Evolutionary conservation across 495 filamentous ascomycete genomes (phyloP).

Genomic region (Aspergillus diversus): DNA sequence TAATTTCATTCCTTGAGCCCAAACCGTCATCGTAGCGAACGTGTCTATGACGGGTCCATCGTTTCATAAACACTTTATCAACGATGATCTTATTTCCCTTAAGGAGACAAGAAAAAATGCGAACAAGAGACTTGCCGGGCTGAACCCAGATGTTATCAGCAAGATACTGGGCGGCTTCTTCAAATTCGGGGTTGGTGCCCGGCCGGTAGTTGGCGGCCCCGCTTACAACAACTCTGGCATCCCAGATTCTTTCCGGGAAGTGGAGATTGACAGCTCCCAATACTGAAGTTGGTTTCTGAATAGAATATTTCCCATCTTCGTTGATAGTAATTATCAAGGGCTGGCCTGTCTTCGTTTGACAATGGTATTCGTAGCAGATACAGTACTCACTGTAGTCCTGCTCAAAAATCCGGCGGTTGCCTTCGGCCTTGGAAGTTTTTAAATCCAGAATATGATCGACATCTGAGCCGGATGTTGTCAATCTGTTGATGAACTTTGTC

Average conservation of each 20-base stretch:
- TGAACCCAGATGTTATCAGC: constrained; percentile 37
- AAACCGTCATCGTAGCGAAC: constrained; percentile 16
- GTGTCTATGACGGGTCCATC: constrained; percentile 35
- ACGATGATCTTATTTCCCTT: constrained; percentile 25
- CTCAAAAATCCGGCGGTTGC: constrained; percentile 37
- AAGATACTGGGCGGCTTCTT: constrained; percentile 31
- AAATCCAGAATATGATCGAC: constrained; percentile 42
- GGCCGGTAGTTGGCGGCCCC: constrained; percentile 20
- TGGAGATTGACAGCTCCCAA: constrained; percentile 43
- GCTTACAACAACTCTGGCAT: constrained; percentile 40
- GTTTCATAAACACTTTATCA: constrained; percentile 38
- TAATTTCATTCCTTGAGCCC: not conserved
- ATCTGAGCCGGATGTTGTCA: constrained; percentile 43
- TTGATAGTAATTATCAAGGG: constrained; percentile 55
- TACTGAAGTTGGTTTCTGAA: constrained; percentile 21
- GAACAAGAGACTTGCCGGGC: constrained; percentile 25
- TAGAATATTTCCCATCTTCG: constrained; percentile 32
- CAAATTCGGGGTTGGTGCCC: constrained; percentile 24
- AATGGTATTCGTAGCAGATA: constrained; percentile 57
- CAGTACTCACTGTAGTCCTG: constrained; percentile 27
- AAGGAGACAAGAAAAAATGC: constrained; percentile 26
- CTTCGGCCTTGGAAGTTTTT: constrained; percentile 28
- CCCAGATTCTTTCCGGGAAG: constrained; percentile 51
- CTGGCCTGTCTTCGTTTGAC: constrained; percentile 29
- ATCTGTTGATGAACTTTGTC: constrained; percentile 32